These are phyloP conservation scores for Martiniozyma asiatica DNA, from an alignment of 1,139 yeast genomes.

Conservation along the genomic window DNA sequence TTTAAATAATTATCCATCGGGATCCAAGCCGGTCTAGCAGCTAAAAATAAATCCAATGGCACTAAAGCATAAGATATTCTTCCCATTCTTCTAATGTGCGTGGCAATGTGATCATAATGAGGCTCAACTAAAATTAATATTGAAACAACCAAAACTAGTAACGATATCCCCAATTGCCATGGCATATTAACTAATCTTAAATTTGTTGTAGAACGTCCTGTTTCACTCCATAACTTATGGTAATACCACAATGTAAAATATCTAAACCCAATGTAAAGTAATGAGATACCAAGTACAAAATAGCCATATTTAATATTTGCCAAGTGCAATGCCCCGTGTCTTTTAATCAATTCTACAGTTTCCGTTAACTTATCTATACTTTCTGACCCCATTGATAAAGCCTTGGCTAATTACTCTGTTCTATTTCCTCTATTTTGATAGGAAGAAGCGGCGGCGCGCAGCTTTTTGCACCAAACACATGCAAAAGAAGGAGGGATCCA, in stretches of 20 bases:
- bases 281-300: conserved; percentile 14
- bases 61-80: conserved; percentile 54
- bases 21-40: conserved; percentile 49
- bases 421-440: too few relatives aligned
- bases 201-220: conserved; percentile 22
- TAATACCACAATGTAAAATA: conserved; percentile 13
- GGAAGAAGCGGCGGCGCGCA: too few relatives aligned
- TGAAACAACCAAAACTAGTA: conserved; percentile 7
- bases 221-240: conserved; percentile 16
- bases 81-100: conserved; percentile 31
- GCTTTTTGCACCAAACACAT: too few relatives aligned
- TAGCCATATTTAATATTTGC: conserved; percentile 23
- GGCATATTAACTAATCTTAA: conserved; percentile 15
- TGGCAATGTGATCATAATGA: conserved; percentile 13
- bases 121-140: conserved; percentile 11
- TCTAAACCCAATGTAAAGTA: conserved; percentile 15
- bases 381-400: too few relatives aligned
- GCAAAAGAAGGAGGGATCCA: too few relatives aligned
- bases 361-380: too few relatives aligned
- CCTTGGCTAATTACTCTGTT: too few relatives aligned
- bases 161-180: conserved; percentile 9
- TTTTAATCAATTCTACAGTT: conserved; percentile 8
- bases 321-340: conserved; percentile 19
- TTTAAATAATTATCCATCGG: conserved; percentile 45
- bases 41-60: conserved; percentile 52